These are phyloP conservation scores for Draba incana DNA, from an alignment of 345 rosid genomes.

Conservation along the genomic window DNA sequence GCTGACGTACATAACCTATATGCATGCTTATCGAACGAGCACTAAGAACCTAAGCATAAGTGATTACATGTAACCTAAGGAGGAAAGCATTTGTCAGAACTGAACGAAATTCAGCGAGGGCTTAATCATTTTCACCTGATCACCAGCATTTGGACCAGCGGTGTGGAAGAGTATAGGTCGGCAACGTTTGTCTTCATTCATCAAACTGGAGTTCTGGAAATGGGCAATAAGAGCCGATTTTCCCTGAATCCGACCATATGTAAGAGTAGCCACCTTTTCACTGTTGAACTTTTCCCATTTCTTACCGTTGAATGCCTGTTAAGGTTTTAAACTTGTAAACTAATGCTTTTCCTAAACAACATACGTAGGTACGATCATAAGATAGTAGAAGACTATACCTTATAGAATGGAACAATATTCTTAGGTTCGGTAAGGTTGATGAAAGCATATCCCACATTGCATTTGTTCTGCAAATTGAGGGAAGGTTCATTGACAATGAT, in stretches of 20 bases:
- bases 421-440: constrained; percentile 81
- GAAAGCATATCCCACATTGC: constrained; percentile 94
- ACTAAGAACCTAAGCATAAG: no score
- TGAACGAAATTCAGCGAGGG: neutral
- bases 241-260: constrained; percentile 89
- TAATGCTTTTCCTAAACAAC: constrained; percentile 7
- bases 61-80: neutral
- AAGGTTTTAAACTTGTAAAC: constrained; percentile 22
- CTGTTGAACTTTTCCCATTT: constrained; percentile 95
- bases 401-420: constrained; percentile 72
- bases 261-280: constrained; percentile 86
- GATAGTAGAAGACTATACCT: constrained; percentile 48
- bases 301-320: constrained; percentile 85
- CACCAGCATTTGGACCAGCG: constrained; percentile 88
- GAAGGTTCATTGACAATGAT: neutral
- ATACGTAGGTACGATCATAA: neutral
- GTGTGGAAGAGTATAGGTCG: constrained; percentile 89
- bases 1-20: no score
- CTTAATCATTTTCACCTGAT: constrained; percentile 55
- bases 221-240: constrained; percentile 87
- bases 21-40: no score
- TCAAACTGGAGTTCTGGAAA: constrained; percentile 91
- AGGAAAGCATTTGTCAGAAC: neutral
- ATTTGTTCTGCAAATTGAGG: constrained; percentile 66
- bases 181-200: constrained; percentile 94